phyloP scores from a whole-genome alignment of 1,284 basidiomycete species.

The Ustilago bromivora region DNA sequence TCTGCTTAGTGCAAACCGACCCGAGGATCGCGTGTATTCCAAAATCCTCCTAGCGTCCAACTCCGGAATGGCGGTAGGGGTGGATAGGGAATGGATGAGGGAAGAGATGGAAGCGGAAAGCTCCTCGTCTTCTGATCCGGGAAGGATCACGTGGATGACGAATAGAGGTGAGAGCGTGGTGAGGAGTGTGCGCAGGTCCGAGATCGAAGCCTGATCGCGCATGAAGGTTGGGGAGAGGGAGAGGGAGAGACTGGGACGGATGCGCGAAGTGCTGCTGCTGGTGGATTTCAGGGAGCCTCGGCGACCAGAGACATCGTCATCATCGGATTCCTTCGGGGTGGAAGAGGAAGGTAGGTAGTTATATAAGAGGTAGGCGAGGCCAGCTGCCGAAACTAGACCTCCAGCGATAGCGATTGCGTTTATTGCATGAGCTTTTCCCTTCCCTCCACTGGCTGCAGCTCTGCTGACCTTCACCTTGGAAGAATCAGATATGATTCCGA shows the following conservation, averaged over 20 bases:
- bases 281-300: background rate
- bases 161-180: constrained; percentile 16
- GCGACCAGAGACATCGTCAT: constrained; percentile 25
- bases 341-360: constrained; percentile 26
- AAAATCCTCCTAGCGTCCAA: constrained; percentile 37
- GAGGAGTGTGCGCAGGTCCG: constrained; percentile 28
- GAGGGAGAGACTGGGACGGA: constrained; percentile 30
- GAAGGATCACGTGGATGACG: constrained; percentile 46
- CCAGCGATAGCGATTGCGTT: constrained; percentile 42
- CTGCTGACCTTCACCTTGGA: background rate
- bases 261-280: background rate
- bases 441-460: constrained; percentile 2
- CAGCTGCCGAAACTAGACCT: constrained; percentile 31
- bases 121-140: constrained; percentile 14
- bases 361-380: constrained; percentile 40
- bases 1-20: constrained; percentile 34
- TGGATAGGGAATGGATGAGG: constrained; percentile 8
- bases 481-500: constrained; percentile 11
- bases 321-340: constrained; percentile 26
- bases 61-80: constrained; percentile 10
- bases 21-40: constrained; percentile 33
- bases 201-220: constrained; percentile 8
- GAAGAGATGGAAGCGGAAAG: constrained; percentile 13
- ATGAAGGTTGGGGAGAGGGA: constrained; percentile 32
- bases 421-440: constrained; percentile 3